phyloP scores from a whole-genome alignment of 2,329 filamentous ascomycete species.

The Botrytis deweyae region DNA sequence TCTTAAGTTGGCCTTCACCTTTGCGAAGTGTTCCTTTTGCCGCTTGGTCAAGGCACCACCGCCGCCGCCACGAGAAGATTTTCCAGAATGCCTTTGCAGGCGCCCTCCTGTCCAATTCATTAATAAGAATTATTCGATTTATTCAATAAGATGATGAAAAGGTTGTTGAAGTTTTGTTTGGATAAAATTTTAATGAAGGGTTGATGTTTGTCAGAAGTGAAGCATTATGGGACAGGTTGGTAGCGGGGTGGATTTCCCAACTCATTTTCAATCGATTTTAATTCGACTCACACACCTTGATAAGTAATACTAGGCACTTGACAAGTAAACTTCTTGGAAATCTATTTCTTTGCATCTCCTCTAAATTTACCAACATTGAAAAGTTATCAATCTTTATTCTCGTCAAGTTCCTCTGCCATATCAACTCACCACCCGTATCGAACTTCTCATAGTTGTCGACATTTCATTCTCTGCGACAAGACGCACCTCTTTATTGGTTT shows the following conservation, averaged over 20 bases:
- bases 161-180: not conserved
- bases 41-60: slow-evolving; percentile 28
- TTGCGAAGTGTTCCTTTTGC: slow-evolving; percentile 51
- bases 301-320: no score
- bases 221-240: not conserved
- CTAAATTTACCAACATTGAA: not conserved
- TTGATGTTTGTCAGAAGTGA: not conserved
- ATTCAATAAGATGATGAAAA: not conserved
- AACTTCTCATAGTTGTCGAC: not conserved
- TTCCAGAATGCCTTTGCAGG: slow-evolving; percentile 44
- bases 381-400: not conserved
- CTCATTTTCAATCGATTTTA: not conserved
- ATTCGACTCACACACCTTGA: no score
- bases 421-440: no score
- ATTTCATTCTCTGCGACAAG: not conserved
- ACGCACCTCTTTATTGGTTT: not conserved
- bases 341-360: no score
- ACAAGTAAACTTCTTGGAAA: not conserved
- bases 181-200: not conserved
- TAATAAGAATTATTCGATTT: not conserved
- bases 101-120: slow-evolving; percentile 55
- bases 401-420: not conserved
- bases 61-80: slow-evolving; percentile 37
- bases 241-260: not conserved
- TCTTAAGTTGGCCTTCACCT: slow-evolving; percentile 41